These are phyloP conservation scores for Alternaria arborescens DNA, from an alignment of 2,329 filamentous ascomycete species.

Conservation along the genomic window DNA sequence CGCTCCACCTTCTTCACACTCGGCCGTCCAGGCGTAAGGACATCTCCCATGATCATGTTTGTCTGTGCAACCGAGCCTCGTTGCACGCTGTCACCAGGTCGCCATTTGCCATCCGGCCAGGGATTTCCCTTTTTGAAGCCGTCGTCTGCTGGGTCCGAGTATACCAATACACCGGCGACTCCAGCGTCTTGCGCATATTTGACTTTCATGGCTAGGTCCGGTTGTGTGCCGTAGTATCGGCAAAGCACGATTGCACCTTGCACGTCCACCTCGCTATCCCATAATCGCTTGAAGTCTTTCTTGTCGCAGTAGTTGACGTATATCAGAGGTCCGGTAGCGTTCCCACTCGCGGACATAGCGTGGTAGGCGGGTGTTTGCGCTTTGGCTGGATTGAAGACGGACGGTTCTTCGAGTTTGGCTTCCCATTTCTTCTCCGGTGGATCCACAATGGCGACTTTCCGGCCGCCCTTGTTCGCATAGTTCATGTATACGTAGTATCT, in stretches of 20 bases:
- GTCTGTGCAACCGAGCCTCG: slow-evolving; percentile 81
- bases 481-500: slow-evolving; percentile 87
- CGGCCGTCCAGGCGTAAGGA: slow-evolving; percentile 88
- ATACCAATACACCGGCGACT: slow-evolving; percentile 87
- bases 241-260: slow-evolving; percentile 86
- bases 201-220: slow-evolving; percentile 80
- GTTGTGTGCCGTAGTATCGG: slow-evolving; percentile 77
- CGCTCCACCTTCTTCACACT: slow-evolving; percentile 72
- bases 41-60: slow-evolving; percentile 86
- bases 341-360: slow-evolving; percentile 85
- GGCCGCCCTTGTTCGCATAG: slow-evolving; percentile 80
- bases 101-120: slow-evolving; percentile 79
- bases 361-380: slow-evolving; percentile 82
- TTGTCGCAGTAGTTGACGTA: slow-evolving; percentile 92
- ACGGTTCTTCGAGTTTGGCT: slow-evolving; percentile 83
- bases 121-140: slow-evolving; percentile 77
- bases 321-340: slow-evolving; percentile 84
- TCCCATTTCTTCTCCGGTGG: slow-evolving; percentile 75
- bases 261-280: slow-evolving; percentile 75
- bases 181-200: slow-evolving; percentile 89
- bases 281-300: slow-evolving; percentile 79
- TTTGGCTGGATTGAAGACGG: slow-evolving; percentile 66
- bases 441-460: slow-evolving; percentile 81
- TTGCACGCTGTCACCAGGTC: slow-evolving; percentile 84
- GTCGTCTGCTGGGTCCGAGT: slow-evolving; percentile 87